A percentile compares a stretch with the other conserved stretches of the same genome.
phyloP scores from a whole-genome alignment of 805 yeast species.

The Schwanniomyces vanrijiae region DNA sequence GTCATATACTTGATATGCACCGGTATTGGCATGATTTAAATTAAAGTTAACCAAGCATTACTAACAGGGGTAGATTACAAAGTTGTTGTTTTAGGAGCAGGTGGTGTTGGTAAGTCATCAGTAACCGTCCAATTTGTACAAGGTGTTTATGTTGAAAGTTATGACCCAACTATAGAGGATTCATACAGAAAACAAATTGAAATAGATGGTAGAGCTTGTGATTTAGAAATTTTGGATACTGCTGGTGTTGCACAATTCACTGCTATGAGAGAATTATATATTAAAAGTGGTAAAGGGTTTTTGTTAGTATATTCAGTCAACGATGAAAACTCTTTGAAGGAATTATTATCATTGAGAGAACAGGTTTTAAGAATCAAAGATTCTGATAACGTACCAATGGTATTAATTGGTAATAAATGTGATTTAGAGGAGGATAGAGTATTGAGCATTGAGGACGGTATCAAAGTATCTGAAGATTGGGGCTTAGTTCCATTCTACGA shows the following conservation, averaged over 20 bases:
- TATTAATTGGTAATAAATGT: conserved; percentile 87
- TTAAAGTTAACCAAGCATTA: neutral
- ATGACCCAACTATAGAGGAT: conserved; percentile 97
- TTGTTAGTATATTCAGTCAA: conserved; percentile 59
- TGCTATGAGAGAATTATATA: conserved; percentile 89
- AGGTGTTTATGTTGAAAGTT: conserved; percentile 84
- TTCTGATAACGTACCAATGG: conserved; percentile 77
- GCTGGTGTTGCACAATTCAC: conserved; percentile 85
- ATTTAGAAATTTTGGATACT: conserved; percentile 67
- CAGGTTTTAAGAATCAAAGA: conserved; percentile 86
- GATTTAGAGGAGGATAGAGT: conserved; percentile 76
- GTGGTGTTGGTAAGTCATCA: conserved; percentile 96
- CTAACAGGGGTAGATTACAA: conserved; percentile 60
- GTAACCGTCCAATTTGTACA: conserved; percentile 90
- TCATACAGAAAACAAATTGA: conserved; percentile 87
- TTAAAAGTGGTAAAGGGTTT: conserved; percentile 82
- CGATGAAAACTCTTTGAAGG: conserved; percentile 67
- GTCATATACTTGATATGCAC: neutral
- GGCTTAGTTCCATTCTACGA: conserved; percentile 90
- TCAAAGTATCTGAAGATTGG: conserved; percentile 80
- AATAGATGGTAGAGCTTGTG: conserved; percentile 84
- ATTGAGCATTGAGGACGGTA: conserved; percentile 80
- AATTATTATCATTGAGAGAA: conserved; percentile 73
- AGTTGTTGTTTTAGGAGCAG: conserved; percentile 91
- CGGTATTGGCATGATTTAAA: neutral